phyloP scores from a whole-genome alignment of 768 basidiomycete genomes.

The Phlegmacium glaucopus region DNA sequence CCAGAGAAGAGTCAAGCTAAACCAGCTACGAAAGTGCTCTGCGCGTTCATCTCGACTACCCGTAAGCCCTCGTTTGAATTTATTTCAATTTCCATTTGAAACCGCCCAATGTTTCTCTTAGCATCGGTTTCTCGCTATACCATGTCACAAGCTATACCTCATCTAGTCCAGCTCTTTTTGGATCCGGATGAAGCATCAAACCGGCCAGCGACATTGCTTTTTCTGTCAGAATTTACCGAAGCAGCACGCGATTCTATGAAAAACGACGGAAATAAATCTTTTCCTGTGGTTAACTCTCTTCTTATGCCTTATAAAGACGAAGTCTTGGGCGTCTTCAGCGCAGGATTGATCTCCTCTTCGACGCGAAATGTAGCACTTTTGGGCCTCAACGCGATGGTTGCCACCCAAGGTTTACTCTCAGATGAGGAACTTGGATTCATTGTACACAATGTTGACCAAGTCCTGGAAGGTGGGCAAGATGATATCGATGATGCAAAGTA shows the following conservation, averaged over 20 bases:
- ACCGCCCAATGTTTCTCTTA: constrained; percentile 22
- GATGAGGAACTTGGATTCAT: constrained; percentile 77
- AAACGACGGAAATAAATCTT: constrained; percentile 4
- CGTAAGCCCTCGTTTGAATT: constrained; percentile 48
- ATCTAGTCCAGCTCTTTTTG: constrained; percentile 73
- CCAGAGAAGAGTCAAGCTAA: constrained; percentile 94
- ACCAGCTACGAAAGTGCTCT: constrained; percentile 81
- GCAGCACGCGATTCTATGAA: constrained; percentile 43
- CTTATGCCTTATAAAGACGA: constrained; percentile 72
- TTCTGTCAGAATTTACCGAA: constrained; percentile 63
- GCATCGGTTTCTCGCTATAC: constrained; percentile 69
- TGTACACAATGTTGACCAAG: constrained; percentile 71
- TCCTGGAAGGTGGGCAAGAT: constrained; percentile 50
- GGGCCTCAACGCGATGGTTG: constrained; percentile 64
- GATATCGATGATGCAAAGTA: constrained; percentile 58
- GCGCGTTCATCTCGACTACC: constrained; percentile 72
- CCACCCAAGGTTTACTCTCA: constrained; percentile 57
- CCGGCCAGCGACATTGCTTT: constrained; percentile 60
- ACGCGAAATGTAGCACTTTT: constrained; percentile 60
- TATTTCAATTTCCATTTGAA: background rate
- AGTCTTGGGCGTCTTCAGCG: constrained; percentile 60
- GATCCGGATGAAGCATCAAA: constrained; percentile 66
- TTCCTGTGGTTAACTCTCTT: constrained; percentile 24
- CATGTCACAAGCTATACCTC: constrained; percentile 65
- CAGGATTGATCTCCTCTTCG: constrained; percentile 50